Conservation (phyloP, 176 grass and related monocot genomes). For the Carex cristatella region DNA sequence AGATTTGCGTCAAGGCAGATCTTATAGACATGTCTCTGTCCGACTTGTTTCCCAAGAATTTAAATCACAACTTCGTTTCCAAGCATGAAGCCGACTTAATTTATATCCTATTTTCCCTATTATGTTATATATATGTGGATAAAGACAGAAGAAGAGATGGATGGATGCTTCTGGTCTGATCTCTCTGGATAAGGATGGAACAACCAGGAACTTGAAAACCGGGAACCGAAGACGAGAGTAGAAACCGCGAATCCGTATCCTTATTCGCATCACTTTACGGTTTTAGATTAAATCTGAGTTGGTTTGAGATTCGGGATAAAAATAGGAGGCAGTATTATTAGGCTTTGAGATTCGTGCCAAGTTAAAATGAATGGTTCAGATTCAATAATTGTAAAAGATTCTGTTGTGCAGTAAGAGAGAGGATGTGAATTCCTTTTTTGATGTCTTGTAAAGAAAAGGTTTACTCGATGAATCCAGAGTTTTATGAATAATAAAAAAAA, state of each 20-base stretch:
- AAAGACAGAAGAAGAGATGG: background rate
- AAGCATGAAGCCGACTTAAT: background rate
- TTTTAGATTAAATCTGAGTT: no score
- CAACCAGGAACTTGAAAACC: background rate
- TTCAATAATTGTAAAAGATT: no score
- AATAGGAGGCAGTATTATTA: no score
- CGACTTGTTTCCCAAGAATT: conserved; percentile 20
- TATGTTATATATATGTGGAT: background rate
- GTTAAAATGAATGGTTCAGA: no score
- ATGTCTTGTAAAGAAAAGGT: no score
- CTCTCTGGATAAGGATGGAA: conserved; percentile 30
- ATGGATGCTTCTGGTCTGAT: background rate
- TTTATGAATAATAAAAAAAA: background rate
- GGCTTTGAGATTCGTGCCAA: no score
- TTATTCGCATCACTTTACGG: no score
- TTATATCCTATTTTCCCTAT: background rate
- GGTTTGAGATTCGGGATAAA: no score
- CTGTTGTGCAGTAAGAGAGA: no score
- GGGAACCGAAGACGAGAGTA: background rate
- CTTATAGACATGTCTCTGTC: conserved; percentile 35
- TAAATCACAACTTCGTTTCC: background rate
- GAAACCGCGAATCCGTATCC: background rate
- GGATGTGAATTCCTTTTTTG: no score
- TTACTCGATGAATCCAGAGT: background rate
- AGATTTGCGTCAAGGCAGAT: background rate